Base-by-base conservation (phyloP, 441 rosid species). In the Populus tomentosa region DNA sequence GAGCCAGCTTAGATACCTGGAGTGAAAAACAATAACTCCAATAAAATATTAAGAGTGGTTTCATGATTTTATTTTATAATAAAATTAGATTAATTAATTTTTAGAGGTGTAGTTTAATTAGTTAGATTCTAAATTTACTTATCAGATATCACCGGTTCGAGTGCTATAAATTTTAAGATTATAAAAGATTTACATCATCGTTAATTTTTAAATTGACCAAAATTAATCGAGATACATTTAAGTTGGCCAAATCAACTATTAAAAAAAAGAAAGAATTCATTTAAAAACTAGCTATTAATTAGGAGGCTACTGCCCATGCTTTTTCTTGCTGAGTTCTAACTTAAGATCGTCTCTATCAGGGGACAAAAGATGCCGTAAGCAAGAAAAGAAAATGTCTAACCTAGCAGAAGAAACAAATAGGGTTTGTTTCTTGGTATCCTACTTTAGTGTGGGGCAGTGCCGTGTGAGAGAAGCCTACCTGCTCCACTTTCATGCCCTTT, bases 371-470 rank as follows among this genome's bases (percentile, higher is more conserved):
- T 4, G 33, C 5, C 4, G 61, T 24, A 4, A 21, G 11, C n/a
- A n/a, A 75, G 8, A 75, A 26, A 14, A 63, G 10, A 24, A 77
- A 71, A 32, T 32, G 77, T 78, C 77, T 77, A 75, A 83, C 70
- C 59, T 71, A 66, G 50, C 32, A 3, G 50, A 66, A 56, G 14
- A 35, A 53, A 61, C 21, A 73, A 7, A 40, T 3, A 40, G 50
- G n/a, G 67, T 10, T 24, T 6, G 4, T 36, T 24, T 46, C 67
- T n/a, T 61, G 8, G 53, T 61, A n/a, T 30, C 10, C 38, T 53
- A 1, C 46, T 18, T 10, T 59, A 10, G 11, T 14, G 8, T n/a
- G 71, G 28, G 40, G 70, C 67, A 0, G 14, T 5, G 23, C 3
- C 30, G 7, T 69, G 21, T 24, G 35, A 28, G 26, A n/a, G 46